Base-by-base conservation (phyloP, 2,329 filamentous ascomycete genomes). In the Penicillium sp. region DNA sequence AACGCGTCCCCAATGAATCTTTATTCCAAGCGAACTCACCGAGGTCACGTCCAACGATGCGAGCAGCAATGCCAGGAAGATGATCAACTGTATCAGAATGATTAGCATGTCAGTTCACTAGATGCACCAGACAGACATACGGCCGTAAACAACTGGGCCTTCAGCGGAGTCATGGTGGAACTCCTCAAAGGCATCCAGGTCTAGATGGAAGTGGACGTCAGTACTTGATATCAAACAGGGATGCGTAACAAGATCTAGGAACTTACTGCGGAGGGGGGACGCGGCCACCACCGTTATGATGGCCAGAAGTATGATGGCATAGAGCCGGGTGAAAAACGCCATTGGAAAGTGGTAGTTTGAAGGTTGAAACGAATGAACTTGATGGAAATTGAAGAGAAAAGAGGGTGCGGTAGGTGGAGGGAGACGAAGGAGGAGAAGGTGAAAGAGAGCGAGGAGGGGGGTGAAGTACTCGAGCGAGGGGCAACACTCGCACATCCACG, bases 231-330 rank as follows among this genome's bases (percentile, higher is more conserved):
- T 20, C 10, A 4, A 20, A 15, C 18, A 24, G 3, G 15, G 7
- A 28, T 20, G 12, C n/a, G 10, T 15, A 9, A 9, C 32, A 24
- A 18, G 8, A 20, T n/a, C 13, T 28, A 20, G 23, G 6, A 48
- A 54, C 60, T 61, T 57, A 66, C 64, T 54, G 15, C 39, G 33
- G 40, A 52, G 47, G 32, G 49, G 25, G 25, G 50, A 49, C 8
- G 57, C 47, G 46, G 46, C 38, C 29, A 52, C 52, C 40, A 64
- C 41, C n/a, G 59, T 42, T 54, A 59, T 54, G 33, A 61, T 39
- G 50, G 56, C 51, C 25, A 65, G 12, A 13, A 60, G 47, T 23
- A 65, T 33, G 13, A 58, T 27, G 15, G 53, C 32, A 47, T 60
- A 41, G 23, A 47, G 2, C 9, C 37, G 49, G 40, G 55, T 51